These are phyloP conservation scores for Umbelopsis sp. DNA, from an alignment of 192 early-diverging fungal species.

Conservation along the genomic window DNA sequence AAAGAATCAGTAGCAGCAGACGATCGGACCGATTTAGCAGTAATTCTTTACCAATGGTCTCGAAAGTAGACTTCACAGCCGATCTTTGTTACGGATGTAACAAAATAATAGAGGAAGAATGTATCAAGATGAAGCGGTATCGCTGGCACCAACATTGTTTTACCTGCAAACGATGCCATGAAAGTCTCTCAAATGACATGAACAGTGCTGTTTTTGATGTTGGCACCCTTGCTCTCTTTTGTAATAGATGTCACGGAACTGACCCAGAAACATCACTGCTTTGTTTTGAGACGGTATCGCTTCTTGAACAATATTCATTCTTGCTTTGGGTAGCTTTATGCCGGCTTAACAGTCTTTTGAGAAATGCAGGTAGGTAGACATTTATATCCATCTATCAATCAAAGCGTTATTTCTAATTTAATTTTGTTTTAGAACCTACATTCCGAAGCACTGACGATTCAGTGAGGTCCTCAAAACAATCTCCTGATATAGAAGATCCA, in stretches of 20 bases:
- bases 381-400: not conserved
- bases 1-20: not conserved
- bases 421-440: not conserved
- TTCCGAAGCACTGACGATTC: not conserved
- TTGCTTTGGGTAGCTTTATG: slow-evolving; percentile 83
- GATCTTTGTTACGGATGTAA: slow-evolving; percentile 6
- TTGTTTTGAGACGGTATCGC: slow-evolving; percentile 70
- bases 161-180: not conserved
- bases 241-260: not conserved
- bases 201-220: not conserved
- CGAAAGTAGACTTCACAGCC: not conserved
- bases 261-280: not conserved
- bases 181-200: not conserved
- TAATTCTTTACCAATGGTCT: not conserved
- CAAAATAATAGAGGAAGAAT: slow-evolving; percentile 1
- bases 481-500: not conserved
- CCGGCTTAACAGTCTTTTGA: slow-evolving; percentile 74
- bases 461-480: not conserved
- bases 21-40: not conserved
- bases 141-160: slow-evolving; percentile 13
- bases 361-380: slow-evolving; percentile 11
- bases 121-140: slow-evolving; percentile 7
- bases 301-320: slow-evolving; percentile 90
- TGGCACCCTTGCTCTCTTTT: not conserved
- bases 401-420: not conserved